Evolutionary conservation across 768 basidiomycete species (phyloP).

Genomic region (Termitomyces sp.): DNA sequence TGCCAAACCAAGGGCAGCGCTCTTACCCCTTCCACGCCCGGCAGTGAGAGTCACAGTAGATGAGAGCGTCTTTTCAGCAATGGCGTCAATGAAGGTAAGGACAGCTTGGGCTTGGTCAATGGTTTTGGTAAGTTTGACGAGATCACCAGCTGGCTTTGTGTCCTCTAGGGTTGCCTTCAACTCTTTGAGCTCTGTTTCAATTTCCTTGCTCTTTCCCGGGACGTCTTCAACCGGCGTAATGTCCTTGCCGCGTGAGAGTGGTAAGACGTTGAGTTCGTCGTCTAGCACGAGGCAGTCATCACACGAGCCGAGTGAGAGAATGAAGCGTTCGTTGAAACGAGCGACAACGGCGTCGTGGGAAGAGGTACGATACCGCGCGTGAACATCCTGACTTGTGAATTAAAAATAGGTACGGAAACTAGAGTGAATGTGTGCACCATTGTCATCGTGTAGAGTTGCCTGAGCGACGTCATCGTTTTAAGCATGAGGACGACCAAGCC

Average conservation of each 20-base stretch:
- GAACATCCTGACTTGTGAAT: conserved; percentile 76
- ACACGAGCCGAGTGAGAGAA: conserved; percentile 92
- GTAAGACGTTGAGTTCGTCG: conserved; percentile 96
- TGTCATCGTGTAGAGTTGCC: conserved; percentile 91
- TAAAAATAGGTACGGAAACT: background rate
- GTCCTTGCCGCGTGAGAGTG: conserved; percentile 93
- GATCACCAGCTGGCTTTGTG: conserved; percentile 83
- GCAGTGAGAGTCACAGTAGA: conserved; percentile 96
- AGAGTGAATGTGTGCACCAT: conserved; percentile 41
- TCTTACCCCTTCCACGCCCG: conserved; percentile 93
- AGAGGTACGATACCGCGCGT: conserved; percentile 89
- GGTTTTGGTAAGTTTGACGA: conserved; percentile 88
- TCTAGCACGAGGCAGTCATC: conserved; percentile 92
- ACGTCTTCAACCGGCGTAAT: conserved; percentile 64
- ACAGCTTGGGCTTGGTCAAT: conserved; percentile 94
- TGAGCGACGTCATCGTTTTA: conserved; percentile 92
- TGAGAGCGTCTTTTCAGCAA: conserved; percentile 88
- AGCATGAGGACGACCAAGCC: conserved; percentile 85
- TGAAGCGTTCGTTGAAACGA: conserved; percentile 98
- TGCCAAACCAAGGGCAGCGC: conserved; percentile 92
- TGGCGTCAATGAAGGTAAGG: conserved; percentile 92
- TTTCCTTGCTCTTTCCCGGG: conserved; percentile 34
- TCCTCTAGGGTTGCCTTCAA: conserved; percentile 78
- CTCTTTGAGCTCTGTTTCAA: conserved; percentile 67
- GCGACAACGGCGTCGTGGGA: conserved; percentile 88